phyloP scores from a whole-genome alignment of 176 grass and related monocot genomes.

The Zea mays region DNA sequence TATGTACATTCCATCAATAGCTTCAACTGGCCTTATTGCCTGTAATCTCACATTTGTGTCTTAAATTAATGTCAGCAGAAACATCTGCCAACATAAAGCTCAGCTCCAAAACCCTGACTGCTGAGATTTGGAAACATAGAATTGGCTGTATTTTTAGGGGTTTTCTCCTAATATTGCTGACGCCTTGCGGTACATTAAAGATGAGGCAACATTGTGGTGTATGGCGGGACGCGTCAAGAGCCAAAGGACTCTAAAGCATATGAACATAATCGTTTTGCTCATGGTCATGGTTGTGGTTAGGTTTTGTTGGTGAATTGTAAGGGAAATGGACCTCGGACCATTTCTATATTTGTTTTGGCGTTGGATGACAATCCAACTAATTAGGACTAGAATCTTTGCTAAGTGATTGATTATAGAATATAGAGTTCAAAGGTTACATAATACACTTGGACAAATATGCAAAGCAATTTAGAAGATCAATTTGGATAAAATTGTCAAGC shows the following conservation, averaged over 20 bases:
- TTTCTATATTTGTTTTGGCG: too few relatives aligned
- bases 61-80: slow-evolving; percentile 3
- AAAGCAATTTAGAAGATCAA: too few relatives aligned
- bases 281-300: neutral
- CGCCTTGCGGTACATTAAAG: neutral
- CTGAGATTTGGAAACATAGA: neutral
- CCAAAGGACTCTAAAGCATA: neutral
- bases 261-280: neutral
- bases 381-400: too few relatives aligned
- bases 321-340: too few relatives aligned
- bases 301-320: neutral
- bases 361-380: too few relatives aligned
- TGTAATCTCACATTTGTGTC: neutral
- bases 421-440: too few relatives aligned
- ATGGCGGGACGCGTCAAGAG: neutral
- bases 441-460: too few relatives aligned
- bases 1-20: neutral
- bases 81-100: neutral
- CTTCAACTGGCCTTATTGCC: neutral
- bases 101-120: neutral
- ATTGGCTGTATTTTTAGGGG: neutral
- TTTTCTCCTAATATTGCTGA: neutral
- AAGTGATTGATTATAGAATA: too few relatives aligned
- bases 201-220: neutral
- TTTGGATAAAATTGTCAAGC: too few relatives aligned